Conservation (phyloP, 2,329 filamentous ascomycete species). For the Penicillium sp. region DNA sequence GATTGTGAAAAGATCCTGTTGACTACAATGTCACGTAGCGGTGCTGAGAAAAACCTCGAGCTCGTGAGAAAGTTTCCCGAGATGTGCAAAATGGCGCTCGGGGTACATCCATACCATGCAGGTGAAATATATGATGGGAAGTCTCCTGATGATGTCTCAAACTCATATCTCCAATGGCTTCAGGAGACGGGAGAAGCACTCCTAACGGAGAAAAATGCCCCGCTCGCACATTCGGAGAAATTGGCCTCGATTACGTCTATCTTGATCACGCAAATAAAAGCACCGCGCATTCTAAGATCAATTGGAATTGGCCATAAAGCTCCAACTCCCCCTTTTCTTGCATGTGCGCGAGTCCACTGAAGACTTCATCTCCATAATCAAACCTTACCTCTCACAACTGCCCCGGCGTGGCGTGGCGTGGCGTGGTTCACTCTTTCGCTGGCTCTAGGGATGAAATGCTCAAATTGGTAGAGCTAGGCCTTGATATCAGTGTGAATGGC, state of each 20-base stretch:
- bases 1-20: neutral
- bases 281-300: constrained; percentile 50
- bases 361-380: constrained; percentile 53
- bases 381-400: constrained; percentile 46
- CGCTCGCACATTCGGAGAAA: constrained; percentile 57
- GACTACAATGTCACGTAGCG: neutral
- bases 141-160: constrained; percentile 4
- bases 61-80: constrained; percentile 23
- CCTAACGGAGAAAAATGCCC: constrained; percentile 34
- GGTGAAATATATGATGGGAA: constrained; percentile 46
- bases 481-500: constrained; percentile 58
- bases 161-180: constrained; percentile 26
- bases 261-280: constrained; percentile 53
- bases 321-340: constrained; percentile 42
- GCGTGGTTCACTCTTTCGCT: constrained; percentile 89
- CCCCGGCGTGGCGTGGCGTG: constrained; percentile 64
- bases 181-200: constrained; percentile 28
- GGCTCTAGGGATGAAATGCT: constrained; percentile 64
- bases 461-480: constrained; percentile 43
- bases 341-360: constrained; percentile 51
- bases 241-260: constrained; percentile 59
- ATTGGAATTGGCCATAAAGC: constrained; percentile 47
- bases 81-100: constrained; percentile 56
- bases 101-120: constrained; percentile 60
- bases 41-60: neutral